Evolutionary conservation across 352 stramenopile species (phyloP).

Genomic region (Phytophthora pistaciae): DNA sequence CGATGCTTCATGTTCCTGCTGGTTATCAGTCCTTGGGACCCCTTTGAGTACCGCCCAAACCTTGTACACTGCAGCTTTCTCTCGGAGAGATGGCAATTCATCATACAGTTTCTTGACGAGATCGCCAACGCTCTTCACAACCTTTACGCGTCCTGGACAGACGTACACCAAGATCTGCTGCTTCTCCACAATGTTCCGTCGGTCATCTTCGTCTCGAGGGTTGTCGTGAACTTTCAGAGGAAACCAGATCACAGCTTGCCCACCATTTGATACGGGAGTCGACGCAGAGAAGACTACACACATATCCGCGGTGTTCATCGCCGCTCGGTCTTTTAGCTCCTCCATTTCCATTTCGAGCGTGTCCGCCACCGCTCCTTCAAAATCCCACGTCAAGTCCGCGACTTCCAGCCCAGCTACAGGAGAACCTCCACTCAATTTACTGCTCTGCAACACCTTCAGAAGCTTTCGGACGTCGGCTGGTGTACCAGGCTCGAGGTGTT

Average conservation of each 20-base stretch:
- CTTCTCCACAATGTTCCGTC: conserved; percentile 6
- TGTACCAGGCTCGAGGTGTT: conserved; percentile 2
- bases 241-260: conserved; percentile 62
- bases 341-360: conserved; percentile 71
- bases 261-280: neutral
- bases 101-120: conserved; percentile 65
- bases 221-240: conserved; percentile 10
- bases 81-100: conserved; percentile 42
- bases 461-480: conserved; percentile 36
- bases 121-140: conserved; percentile 61
- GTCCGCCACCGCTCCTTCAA: conserved; percentile 47
- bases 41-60: conserved; percentile 47
- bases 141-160: conserved; percentile 70
- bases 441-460: conserved; percentile 24
- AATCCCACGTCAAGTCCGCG: conserved; percentile 71
- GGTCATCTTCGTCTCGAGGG: neutral
- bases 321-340: conserved; percentile 55
- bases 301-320: conserved; percentile 19
- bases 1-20: conserved; percentile 11
- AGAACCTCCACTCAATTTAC: conserved; percentile 10
- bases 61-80: conserved; percentile 39
- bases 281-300: conserved; percentile 51
- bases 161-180: conserved; percentile 66
- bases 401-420: conserved; percentile 36
- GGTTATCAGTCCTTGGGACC: conserved; percentile 11